Percentiles rank a stretch among this genome's conserved stretches.
Evolutionary conservation across 129 eudicot genomes (phyloP).

Genomic region (Saposhnikovia divaricata): DNA sequence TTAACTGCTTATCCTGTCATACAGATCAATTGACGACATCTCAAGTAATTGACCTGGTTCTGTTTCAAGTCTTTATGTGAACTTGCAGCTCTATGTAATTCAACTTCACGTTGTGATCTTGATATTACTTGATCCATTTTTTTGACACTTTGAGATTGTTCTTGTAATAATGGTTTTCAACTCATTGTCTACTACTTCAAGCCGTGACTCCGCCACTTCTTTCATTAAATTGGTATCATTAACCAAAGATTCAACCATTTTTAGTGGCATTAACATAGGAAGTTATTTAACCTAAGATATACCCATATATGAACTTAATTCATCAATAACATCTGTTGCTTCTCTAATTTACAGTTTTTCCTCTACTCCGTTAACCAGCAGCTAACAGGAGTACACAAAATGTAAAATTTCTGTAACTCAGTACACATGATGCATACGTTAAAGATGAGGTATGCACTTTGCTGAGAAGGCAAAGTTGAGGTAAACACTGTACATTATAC

Average conservation of each 20-base stretch:
- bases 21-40: background rate
- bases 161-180: constrained; percentile 27
- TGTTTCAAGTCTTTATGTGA: constrained; percentile 23
- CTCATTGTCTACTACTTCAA: constrained; percentile 35
- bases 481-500: no score
- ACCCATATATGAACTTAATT: no score
- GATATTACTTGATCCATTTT: constrained; percentile 44
- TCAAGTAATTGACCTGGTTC: constrained; percentile 46
- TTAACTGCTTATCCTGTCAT: constrained; percentile 55
- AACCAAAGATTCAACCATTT: background rate
- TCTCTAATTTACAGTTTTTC: no score
- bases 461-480: no score
- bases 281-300: no score
- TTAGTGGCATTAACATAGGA: no score
- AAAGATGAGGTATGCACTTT: no score
- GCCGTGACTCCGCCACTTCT: constrained; percentile 34
- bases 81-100: constrained; percentile 32
- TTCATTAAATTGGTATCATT: constrained; percentile 35
- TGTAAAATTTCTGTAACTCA: no score
- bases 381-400: no score
- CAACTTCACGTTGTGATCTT: constrained; percentile 30
- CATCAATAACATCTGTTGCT: no score
- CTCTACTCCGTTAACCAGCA: no score
- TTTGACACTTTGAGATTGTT: constrained; percentile 35
- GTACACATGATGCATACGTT: no score